Percentiles rank a stretch among this genome's conserved stretches.
phyloP scores from a whole-genome alignment of 2,329 filamentous ascomycete genomes.

The Aspergillus alliaceus region DNA sequence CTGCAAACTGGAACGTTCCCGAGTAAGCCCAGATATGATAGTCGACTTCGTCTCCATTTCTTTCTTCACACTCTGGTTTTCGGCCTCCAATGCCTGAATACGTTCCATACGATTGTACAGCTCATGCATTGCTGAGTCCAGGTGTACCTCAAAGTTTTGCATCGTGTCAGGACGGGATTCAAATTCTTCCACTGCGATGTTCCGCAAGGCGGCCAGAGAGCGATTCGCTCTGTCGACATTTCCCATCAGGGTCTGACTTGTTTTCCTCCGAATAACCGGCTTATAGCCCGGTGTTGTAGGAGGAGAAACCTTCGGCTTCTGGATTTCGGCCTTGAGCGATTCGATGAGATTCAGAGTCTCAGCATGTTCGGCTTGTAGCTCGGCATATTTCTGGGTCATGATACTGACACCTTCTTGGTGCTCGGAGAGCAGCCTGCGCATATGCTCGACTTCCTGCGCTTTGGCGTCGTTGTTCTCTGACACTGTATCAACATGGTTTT shows the following conservation, averaged over 20 bases:
- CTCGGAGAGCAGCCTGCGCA: conserved; percentile 70
- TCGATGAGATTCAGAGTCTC: conserved; percentile 83
- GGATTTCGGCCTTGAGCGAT: conserved; percentile 82
- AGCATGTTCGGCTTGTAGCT: conserved; percentile 78
- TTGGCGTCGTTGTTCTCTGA: conserved; percentile 47
- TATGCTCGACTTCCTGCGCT: conserved; percentile 66
- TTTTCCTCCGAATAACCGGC: conserved; percentile 88
- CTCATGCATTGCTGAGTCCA: conserved; percentile 91
- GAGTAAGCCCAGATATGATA: conserved; percentile 89
- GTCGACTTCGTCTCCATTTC: conserved; percentile 97
- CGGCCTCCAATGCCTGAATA: conserved; percentile 84
- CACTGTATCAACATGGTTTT: conserved; percentile 24
- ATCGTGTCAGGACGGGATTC: conserved; percentile 78
- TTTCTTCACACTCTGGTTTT: conserved; percentile 79
- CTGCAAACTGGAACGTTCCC: conserved; percentile 88
- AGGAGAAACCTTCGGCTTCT: conserved; percentile 70
- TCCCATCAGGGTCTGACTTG: conserved; percentile 81
- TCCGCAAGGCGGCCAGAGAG: conserved; percentile 84
- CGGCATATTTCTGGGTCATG: conserved; percentile 75
- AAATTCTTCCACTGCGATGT: conserved; percentile 84
- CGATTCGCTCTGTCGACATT: conserved; percentile 83
- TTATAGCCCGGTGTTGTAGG: conserved; percentile 44
- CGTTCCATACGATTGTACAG: conserved; percentile 82
- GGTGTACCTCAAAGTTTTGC: conserved; percentile 88
- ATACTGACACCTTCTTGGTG: conserved; percentile 74